phyloP scores from a whole-genome alignment of 2,329 filamentous ascomycete species.

The Waltergamsia citrina region DNA sequence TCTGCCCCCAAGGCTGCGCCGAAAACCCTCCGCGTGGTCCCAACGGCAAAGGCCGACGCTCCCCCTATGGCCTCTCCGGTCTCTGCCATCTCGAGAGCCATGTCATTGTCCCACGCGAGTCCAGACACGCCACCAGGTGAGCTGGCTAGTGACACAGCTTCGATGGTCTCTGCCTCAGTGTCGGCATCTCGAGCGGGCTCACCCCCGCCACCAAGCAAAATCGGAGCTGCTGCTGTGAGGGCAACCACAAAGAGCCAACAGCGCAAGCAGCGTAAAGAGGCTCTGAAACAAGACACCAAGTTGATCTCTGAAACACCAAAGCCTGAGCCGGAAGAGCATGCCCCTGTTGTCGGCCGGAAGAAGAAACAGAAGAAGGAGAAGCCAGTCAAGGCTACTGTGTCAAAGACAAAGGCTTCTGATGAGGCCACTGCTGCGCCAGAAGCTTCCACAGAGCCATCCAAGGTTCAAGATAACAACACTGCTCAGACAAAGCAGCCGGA shows the following conservation, averaged over 20 bases:
- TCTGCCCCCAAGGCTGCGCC: constrained; percentile 42
- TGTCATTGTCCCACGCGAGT: constrained; percentile 27
- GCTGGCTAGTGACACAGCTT: constrained; percentile 66
- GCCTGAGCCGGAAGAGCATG: constrained; percentile 48
- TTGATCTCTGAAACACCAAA: constrained; percentile 40
- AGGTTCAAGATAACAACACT: constrained; percentile 2
- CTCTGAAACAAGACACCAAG: constrained; percentile 52
- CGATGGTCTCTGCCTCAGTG: constrained; percentile 61
- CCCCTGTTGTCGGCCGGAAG: constrained; percentile 69
- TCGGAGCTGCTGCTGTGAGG: constrained; percentile 61
- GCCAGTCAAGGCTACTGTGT: constrained; percentile 13
- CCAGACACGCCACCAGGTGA: constrained; percentile 71
- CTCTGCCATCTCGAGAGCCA: constrained; percentile 16
- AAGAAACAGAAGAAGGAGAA: constrained; percentile 80
- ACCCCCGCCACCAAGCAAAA: constrained; percentile 53
- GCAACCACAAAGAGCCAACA: constrained; percentile 69
- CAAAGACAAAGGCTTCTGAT: constrained; percentile 1
- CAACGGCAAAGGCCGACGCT: constrained; percentile 53
- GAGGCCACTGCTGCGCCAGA: too few relatives aligned
- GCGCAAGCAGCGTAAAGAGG: constrained; percentile 66
- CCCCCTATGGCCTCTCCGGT: constrained; percentile 28
- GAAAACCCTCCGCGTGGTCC: constrained; percentile 61
- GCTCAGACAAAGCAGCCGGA: neutral
- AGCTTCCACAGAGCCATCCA: constrained; percentile 4
- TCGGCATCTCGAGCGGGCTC: constrained; percentile 62